phyloP scores from a whole-genome alignment of 768 basidiomycete species.

The Pisolithus tinctorius region DNA sequence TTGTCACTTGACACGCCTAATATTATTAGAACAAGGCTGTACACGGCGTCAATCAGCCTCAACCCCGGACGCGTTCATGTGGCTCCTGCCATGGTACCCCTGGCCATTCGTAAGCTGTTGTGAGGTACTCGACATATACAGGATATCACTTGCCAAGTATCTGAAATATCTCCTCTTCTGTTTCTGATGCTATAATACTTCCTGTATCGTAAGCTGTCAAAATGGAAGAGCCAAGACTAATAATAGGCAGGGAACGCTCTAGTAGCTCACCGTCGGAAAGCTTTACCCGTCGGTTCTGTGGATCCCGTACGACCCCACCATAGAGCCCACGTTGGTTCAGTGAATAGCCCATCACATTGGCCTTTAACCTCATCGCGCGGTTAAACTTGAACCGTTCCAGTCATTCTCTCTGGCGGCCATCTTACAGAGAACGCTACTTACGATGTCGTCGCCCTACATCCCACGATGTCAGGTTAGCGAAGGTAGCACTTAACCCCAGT shows the following conservation, averaged over 20 bases:
- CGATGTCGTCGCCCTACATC: conserved; percentile 82
- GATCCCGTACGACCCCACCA: conserved; percentile 64
- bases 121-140: neutral
- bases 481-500: neutral
- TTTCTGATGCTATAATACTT: conserved; percentile 67
- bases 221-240: neutral
- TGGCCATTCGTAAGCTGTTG: conserved; percentile 11
- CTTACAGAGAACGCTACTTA: conserved; percentile 30
- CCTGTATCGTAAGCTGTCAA: conserved; percentile 33
- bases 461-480: neutral
- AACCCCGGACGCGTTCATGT: conserved; percentile 56
- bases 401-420: neutral
- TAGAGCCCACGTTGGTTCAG: conserved; percentile 86
- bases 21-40: too few relatives aligned
- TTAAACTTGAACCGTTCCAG: conserved; percentile 60
- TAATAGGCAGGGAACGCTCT: too few relatives aligned
- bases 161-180: conserved; percentile 81
- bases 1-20: too few relatives aligned
- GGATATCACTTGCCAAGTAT: conserved; percentile 12
- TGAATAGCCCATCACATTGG: conserved; percentile 71
- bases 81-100: conserved; percentile 81
- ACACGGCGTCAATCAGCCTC: neutral
- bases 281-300: conserved; percentile 54
- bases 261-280: conserved; percentile 44
- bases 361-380: conserved; percentile 80